Evolutionary conservation across 2,329 filamentous ascomycete species (phyloP).

Genomic region (Huntiella decipiens): DNA sequence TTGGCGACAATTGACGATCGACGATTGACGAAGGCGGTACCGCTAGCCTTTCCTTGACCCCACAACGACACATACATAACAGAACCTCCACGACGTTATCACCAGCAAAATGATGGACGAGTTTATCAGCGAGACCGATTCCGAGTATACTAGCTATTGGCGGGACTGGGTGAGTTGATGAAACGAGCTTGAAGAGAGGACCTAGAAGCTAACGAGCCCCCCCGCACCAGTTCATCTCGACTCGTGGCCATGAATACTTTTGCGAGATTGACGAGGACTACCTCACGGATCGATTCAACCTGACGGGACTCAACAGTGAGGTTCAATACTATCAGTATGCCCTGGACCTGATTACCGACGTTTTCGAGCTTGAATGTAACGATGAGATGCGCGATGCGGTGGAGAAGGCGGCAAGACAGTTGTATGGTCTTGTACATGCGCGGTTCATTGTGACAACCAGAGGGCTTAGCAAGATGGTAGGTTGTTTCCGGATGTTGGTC

Average conservation of each 20-base stretch:
- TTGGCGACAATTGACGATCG: no score
- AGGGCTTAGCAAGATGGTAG: conserved; percentile 88
- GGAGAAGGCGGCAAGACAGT: conserved; percentile 85
- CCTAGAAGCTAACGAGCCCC: not conserved
- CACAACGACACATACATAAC: not conserved
- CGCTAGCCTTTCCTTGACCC: not conserved
- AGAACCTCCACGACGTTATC: not conserved
- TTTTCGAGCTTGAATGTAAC: conserved; percentile 96
- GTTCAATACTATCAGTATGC: conserved; percentile 99
- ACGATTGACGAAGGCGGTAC: no score
- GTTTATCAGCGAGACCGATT: conserved; percentile 93
- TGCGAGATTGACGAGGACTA: conserved; percentile 99
- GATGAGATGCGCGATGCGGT: conserved; percentile 97
- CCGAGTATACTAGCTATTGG: conserved; percentile 99
- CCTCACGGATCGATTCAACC: conserved; percentile 91
- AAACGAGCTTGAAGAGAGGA: not conserved
- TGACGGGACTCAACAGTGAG: conserved; percentile 90
- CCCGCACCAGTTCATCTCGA: conserved; percentile 74
- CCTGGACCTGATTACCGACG: conserved; percentile 88
- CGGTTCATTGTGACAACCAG: conserved; percentile 93
- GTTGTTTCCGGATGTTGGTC: conserved; percentile 13
- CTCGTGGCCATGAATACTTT: conserved; percentile 95
- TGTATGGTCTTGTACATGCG: conserved; percentile 91
- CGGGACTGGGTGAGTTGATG: conserved; percentile 74
- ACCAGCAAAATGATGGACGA: conserved; percentile 58